These are phyloP conservation scores for Sphaerostilbella broomeana DNA, from an alignment of 2,329 filamentous ascomycete genomes.

Conservation along the genomic window DNA sequence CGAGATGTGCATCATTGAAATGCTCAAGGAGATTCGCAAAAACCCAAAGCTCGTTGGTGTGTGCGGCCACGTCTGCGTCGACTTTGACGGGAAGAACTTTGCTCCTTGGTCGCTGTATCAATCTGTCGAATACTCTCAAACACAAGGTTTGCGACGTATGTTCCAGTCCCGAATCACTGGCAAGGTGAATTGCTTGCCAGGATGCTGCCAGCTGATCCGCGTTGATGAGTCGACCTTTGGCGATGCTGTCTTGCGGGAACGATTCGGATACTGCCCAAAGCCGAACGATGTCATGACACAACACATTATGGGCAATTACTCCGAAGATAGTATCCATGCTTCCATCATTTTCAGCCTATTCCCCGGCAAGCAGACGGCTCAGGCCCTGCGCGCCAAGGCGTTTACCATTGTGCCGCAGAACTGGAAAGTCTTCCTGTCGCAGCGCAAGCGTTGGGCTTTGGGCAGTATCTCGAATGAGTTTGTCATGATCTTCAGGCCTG, in stretches of 20 bases:
- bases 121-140: constrained; percentile 42
- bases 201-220: constrained; percentile 44
- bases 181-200: constrained; percentile 43
- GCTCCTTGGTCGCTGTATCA: constrained; percentile 41
- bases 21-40: constrained; percentile 37
- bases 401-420: constrained; percentile 40
- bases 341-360: constrained; percentile 41
- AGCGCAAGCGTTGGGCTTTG: constrained; percentile 43
- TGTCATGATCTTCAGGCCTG: constrained; percentile 39
- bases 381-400: constrained; percentile 40
- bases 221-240: constrained; percentile 44
- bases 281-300: constrained; percentile 42
- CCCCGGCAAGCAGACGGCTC: constrained; percentile 37
- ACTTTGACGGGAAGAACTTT: constrained; percentile 36
- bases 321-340: constrained; percentile 44
- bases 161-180: constrained; percentile 44
- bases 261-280: constrained; percentile 43
- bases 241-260: constrained; percentile 37
- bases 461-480: constrained; percentile 44
- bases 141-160: constrained; percentile 40
- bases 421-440: constrained; percentile 41
- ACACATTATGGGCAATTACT: constrained; percentile 43
- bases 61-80: constrained; percentile 42
- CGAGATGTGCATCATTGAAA: constrained; percentile 36
- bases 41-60: constrained; percentile 39